Evolutionary conservation across 2,329 filamentous ascomycete species (phyloP).

Genomic region (Trichoderma simmonsii): DNA sequence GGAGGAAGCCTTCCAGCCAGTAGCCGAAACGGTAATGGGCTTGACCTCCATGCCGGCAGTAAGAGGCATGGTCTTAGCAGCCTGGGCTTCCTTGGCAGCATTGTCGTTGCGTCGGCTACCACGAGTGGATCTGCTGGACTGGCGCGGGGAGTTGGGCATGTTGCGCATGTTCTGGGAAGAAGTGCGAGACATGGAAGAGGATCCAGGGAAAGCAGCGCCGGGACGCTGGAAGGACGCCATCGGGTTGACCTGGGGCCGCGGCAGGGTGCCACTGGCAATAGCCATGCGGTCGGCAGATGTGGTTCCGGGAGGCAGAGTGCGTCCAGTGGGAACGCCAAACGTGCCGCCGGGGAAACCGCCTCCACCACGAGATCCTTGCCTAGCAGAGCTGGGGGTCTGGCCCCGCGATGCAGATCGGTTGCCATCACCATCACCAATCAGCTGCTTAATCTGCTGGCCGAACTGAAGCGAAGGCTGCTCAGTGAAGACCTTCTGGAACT

Average conservation of each 20-base stretch:
- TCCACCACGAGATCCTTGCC: constrained; percentile 52
- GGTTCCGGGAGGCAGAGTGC: constrained; percentile 69
- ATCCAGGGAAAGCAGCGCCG: constrained; percentile 60
- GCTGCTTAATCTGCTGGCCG: constrained; percentile 83
- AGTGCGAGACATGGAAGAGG: constrained; percentile 62
- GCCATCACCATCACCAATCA: constrained; percentile 72
- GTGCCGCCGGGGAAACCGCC: constrained; percentile 64
- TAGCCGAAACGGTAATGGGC: constrained; percentile 67
- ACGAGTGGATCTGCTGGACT: constrained; percentile 59
- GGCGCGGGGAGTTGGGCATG: constrained; percentile 69
- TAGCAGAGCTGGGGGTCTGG: constrained; percentile 53
- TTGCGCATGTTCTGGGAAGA: constrained; percentile 60
- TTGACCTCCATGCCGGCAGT: constrained; percentile 80
- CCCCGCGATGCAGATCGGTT: constrained; percentile 56
- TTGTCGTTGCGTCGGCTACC: constrained; percentile 63
- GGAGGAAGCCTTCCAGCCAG: constrained; percentile 87
- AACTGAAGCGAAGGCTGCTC: constrained; percentile 96
- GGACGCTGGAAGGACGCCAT: constrained; percentile 42
- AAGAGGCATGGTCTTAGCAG: constrained; percentile 86
- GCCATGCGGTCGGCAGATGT: constrained; percentile 74
- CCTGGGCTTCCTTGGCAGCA: constrained; percentile 60
- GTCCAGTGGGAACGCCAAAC: constrained; percentile 53
- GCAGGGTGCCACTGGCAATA: constrained; percentile 53
- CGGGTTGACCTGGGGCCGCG: constrained; percentile 44
- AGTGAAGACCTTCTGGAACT: constrained; percentile 94